Evolutionary conservation across 1,284 basidiomycete genomes (phyloP).

Genomic region (Nidula niveotomentosa): DNA sequence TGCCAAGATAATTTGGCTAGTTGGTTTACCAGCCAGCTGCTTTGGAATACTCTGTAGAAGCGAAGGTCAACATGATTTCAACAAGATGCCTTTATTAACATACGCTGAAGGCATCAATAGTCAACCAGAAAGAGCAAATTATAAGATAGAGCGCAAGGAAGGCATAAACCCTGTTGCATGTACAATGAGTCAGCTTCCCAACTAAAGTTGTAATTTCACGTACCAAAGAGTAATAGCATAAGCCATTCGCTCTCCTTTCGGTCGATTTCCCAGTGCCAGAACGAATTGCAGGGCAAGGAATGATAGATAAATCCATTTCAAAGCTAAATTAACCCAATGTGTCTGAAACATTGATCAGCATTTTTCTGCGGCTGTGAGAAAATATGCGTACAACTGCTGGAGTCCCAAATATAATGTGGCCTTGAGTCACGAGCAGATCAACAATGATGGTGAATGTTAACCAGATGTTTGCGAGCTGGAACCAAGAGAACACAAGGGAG

Average conservation of each 20-base stretch:
- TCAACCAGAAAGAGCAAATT: conserved; percentile 84
- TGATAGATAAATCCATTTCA: conserved; percentile 88
- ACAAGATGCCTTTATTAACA: conserved; percentile 14
- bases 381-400: conserved; percentile 49
- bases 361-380: background rate
- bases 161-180: conserved; percentile 66
- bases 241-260: conserved; percentile 88
- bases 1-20: conserved; percentile 41
- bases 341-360: conserved; percentile 49
- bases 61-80: background rate
- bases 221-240: conserved; percentile 84
- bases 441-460: conserved; percentile 97
- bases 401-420: conserved; percentile 73
- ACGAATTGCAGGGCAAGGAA: conserved; percentile 90
- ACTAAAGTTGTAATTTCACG: conserved; percentile 17
- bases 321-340: conserved; percentile 85
- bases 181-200: too few relatives aligned
- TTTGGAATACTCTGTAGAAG: conserved; percentile 52
- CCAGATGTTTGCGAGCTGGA: conserved; percentile 92
- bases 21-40: conserved; percentile 47
- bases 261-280: conserved; percentile 93
- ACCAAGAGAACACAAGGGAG: conserved; percentile 87
- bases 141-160: conserved; percentile 80
- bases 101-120: conserved; percentile 76
- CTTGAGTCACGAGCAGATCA: conserved; percentile 74